Percentiles rank a stretch among this genome's conserved stretches.
phyloP scores from a whole-genome alignment of 108 stramenopile genomes.

The Chaetoceros muelleri region DNA sequence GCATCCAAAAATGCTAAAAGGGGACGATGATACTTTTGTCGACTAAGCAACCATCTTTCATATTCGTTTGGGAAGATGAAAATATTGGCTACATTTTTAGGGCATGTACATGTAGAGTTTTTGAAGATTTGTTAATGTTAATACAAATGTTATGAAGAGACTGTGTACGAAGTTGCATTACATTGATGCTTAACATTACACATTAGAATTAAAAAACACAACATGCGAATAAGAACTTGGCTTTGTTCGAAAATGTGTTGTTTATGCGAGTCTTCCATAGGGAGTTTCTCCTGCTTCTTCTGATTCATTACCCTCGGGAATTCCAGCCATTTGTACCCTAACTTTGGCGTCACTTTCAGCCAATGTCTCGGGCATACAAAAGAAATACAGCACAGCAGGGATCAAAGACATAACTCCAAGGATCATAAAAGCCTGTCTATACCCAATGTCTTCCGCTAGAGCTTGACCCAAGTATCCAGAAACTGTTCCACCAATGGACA shows the following conservation, averaged over 20 bases:
- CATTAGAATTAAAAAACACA: too few species aligned
- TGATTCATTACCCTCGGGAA: neutral
- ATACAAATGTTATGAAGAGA: too few species aligned
- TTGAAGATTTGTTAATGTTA: neutral
- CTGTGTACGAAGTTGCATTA: too few species aligned
- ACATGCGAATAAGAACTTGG: too few species aligned
- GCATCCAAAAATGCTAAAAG: neutral
- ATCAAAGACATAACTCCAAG: constrained; percentile 61
- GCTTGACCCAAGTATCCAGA: constrained; percentile 79
- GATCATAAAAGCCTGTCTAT: constrained; percentile 65
- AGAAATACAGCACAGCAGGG: constrained; percentile 56
- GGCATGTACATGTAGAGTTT: too few species aligned
- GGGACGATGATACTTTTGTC: neutral
- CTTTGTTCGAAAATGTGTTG: too few species aligned
- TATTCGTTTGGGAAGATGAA: too few species aligned
- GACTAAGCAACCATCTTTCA: too few species aligned
- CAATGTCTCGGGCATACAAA: constrained; percentile 80
- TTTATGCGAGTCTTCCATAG: neutral
- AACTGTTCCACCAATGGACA: constrained; percentile 88
- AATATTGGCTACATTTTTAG: too few species aligned
- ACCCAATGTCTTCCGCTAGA: constrained; percentile 66
- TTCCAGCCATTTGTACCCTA: neutral
- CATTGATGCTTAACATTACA: too few species aligned
- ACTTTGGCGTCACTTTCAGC: constrained; percentile 1
- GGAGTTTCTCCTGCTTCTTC: neutral